Base-by-base conservation (phyloP, 1,284 basidiomycete species). In the Ganoderma meredithae region DNA sequence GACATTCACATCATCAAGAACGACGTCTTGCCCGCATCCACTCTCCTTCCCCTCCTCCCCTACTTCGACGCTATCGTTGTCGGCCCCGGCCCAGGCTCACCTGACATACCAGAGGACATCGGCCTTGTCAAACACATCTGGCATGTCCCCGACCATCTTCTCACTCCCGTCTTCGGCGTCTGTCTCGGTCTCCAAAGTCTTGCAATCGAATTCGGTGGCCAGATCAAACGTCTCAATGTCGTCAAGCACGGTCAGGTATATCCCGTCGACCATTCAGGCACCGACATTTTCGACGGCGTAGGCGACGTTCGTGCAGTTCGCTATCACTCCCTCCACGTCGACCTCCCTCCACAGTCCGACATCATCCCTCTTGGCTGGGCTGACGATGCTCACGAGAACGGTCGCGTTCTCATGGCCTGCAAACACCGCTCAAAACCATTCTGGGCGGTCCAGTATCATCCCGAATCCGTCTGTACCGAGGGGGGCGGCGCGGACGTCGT, bases 361-460 rank as follows among this genome's bases (percentile, higher is more conserved):
- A 75, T 94, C 5, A 85, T 91, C 71, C 83, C 86, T 58, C 78
- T 94, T 12, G 92, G 89, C 10, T 93, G 89, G 89, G 81, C 88
- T 8, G 81, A 91, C 64, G 92, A 94, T 69, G 85, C 82, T 22
- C 78, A 80, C 44, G 90, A 90, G 66, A 89, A 92, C 71, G 90
- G 90, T 4, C 80, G 72, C 49, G 88, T 93, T 22, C 80, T 91
- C 25, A 94, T 94, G 92, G 91, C 88, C 36, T 79, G 86, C 39
- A 85, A 83, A 72, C 95, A 97, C 77, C 83, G 75, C 56, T 78
- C 75, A 13, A 86, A 86, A 69, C 95, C 96, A 0, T 94, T 97
- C 73, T 97, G 93, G 90, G 95, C 95, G 3, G 96, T 99, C 2
- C 97, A 99, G 77, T 99, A 98, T 76, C 97, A 99, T 78, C 97